Base-by-base conservation (phyloP, 208 protist genomes). In the Balamuthia mandrillaris region DNA sequence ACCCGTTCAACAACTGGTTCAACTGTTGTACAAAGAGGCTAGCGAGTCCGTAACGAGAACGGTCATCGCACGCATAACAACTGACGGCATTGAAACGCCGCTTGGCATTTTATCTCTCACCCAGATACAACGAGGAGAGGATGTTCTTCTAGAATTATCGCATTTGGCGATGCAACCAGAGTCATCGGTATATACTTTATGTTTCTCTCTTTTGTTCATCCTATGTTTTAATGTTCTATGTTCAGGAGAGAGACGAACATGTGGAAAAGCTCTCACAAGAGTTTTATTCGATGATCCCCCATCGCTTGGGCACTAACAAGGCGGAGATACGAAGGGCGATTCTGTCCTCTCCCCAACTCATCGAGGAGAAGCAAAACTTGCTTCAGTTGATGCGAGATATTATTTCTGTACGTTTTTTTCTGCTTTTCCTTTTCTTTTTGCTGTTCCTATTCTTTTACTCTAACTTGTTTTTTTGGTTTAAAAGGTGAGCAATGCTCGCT, bases 1-100 rank as follows among this genome's bases (percentile, higher is more conserved):
- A 3, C 35, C 42, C 10, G 44, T 56, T 31, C 72, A 81, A 33
- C 44, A 35, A 6, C 72, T 56, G 49, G 72, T 81, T 31, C 37
- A 39, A 35, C 72, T 47, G 14, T 52, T 56, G 14, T 81, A 77
- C 44, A 52, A 33, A 6, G 18, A 39, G 29, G 49, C 49, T 52
- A 61, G 49, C 72, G 72, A 81, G 72, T 56, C 72, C n/a, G 72
- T 86, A 37, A 61, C 27, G 27, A 49, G n/a, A 18, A 52, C 63
- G 14, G 54, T 86, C 12, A 44, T 52, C 37, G 81, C 61, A 29
- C 54, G 33, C 24, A 86, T 86, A 58, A 86, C 81, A 44, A 58
- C 63, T 31, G 33, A 44, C 39, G 81, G 81, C 35, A 86, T 86
- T 51, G 81, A 86, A 54, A 86, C 81, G 16, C 81, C 81, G 29